phyloP scores from a whole-genome alignment of 2,329 filamentous ascomycete genomes.

The Sporothrix curviconia region DNA sequence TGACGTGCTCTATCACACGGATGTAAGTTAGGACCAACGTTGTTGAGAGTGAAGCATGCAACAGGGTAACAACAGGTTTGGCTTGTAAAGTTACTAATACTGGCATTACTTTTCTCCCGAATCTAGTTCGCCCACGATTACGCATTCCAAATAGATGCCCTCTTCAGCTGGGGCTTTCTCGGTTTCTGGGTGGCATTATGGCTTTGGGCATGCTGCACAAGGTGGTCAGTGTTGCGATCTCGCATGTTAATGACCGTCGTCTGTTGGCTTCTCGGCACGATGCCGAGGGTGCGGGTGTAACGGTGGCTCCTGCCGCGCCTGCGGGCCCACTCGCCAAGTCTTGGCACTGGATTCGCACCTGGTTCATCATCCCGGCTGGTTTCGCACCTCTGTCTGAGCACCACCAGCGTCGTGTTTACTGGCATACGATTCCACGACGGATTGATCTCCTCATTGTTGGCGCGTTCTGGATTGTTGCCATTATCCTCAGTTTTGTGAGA shows the following conservation, averaged over 20 bases:
- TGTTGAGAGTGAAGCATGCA: too few relatives aligned
- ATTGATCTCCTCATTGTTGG: constrained; percentile 8
- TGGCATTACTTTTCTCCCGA: background rate
- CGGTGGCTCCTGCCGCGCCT: background rate
- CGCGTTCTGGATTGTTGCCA: constrained; percentile 4
- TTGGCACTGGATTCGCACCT: background rate
- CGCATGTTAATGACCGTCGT: background rate
- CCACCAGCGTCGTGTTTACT: constrained; percentile 2
- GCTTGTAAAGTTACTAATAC: background rate
- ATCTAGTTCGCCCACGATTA: background rate
- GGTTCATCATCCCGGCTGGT: background rate
- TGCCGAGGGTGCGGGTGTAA: background rate
- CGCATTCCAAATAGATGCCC: background rate
- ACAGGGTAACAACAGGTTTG: background rate
- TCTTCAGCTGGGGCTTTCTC: background rate
- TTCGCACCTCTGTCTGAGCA: background rate
- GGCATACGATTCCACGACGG: constrained; percentile 10
- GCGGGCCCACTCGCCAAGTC: background rate
- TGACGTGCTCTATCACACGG: background rate
- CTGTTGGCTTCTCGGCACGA: background rate
- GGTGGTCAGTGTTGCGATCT: background rate
- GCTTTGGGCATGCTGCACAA: background rate
- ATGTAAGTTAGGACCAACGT: background rate
- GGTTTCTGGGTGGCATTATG: background rate
- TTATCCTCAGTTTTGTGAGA: constrained; percentile 10